Evolutionary conservation across 768 basidiomycete genomes (phyloP), one percentile per base, ranked within the genome.

Genomic region (Boletales sp.): DNA sequence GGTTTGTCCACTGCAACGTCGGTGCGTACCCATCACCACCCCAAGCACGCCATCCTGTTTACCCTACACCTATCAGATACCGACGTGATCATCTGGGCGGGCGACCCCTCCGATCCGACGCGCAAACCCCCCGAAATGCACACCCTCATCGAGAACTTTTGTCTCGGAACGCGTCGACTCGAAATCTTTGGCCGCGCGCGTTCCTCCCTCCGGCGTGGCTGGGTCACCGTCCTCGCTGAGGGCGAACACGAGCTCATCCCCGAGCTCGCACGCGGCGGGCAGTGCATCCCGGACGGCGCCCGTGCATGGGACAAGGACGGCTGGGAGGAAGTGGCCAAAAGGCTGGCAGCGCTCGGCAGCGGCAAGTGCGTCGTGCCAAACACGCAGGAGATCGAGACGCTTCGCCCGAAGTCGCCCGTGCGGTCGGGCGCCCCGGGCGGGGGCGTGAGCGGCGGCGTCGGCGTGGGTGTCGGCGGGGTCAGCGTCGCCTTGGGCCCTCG

Each of bases 1-100:
- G 91, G 86, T 94, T 98, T 69, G 95, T 96, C 0, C 95, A 99
- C 68, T 97, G 94, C 64, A 99, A 99, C 69, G 88, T 99, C 57
- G 92, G 90, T 90, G 65, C 44, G 90, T 56, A 46, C 10, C 25
- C 28, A 5, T 7, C 14, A 18, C 41, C 58, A 36, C 3, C 17
- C n/a, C 35, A 13, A 9, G 17, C 21, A 21, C 21, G 18, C 4
- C 33, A 9, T 33, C n/a, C 10, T 8, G 1, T 31, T 18, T 8
- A 21, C 33, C 12, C 13, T 2, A 5, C n/a, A 18, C 36, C 36
- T n/a, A 15, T 39, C 53, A 92, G 94, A 95, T 63, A 95, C 94
- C n/a, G 94, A 96, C 66, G 90, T 95, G 10, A 85, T 95, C 50
- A 85, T 97, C 17, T 96, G 94, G 93, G 90, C 94, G 75, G 88